Evolutionary conservation across 495 filamentous ascomycete genomes (phyloP), one percentile per base, ranked within the genome.

Genomic region (Hypoxylon intermedium): DNA sequence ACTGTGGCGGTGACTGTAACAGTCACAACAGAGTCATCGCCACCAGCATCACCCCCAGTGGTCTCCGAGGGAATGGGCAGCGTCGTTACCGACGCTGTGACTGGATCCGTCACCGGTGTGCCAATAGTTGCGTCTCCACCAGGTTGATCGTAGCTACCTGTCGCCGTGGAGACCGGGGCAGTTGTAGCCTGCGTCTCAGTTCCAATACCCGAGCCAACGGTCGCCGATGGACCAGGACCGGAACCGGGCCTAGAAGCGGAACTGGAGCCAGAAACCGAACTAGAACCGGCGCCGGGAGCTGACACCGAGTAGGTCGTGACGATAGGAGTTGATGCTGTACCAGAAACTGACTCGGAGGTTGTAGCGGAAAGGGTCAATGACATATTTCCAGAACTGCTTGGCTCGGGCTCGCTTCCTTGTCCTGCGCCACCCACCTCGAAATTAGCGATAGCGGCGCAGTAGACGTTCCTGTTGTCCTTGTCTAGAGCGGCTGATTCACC

Each of bases 361-460:
- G 51, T 15, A 6, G 36, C 33, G 6, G 54, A 49, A 41, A 20
- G 11, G 7, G 43, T 53, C 6, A 49, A 50, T 9, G 61, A 59
- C 0, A 1, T 33, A n/a, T 21, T 16, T 46, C 44, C 61, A 16
- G 55, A 38, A 45, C 31, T 51, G 44, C 40, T 51, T 38, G 60
- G 48, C 12, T 16, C 44, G 21, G 61, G 44, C 31, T 48, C 30
- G 7, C 19, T n/a, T 6, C 40, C 52, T 24, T 53, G 42, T 50
- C 50, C 55, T 7, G 50, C 45, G 15, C 26, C 50, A 13, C 26
- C 56, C n/a, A 65, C 50, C 21, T 71, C 65, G 51, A 66, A 71
- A 33, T 64, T 66, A 9, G 86, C 89, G 62, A 93, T 79, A 2
- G 89, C 91, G 16, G 88, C 88, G 71, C 90, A 92, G 68, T 87